These are phyloP conservation scores for Prunus salicina DNA, from an alignment of 306 rosid genomes.

Conservation along the genomic window DNA sequence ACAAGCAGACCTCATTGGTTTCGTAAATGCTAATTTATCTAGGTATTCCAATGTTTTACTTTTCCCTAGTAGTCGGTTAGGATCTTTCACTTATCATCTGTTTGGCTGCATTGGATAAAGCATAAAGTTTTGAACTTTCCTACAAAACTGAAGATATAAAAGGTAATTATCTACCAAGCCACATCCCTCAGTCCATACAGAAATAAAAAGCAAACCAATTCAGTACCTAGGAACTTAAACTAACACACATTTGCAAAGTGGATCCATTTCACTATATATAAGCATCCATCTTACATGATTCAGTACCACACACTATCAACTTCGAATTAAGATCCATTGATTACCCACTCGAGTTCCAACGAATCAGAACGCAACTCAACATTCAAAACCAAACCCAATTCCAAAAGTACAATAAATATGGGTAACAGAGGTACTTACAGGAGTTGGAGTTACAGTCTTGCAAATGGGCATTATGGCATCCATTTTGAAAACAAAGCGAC, in stretches of 20 bases:
- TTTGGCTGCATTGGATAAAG: not conserved
- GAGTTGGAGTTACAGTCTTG: constrained; percentile 53
- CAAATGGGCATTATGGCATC: constrained; percentile 65
- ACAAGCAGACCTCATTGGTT: not conserved
- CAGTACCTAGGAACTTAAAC: not conserved
- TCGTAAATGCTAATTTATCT: not conserved
- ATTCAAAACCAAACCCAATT: not conserved
- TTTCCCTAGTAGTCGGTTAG: not conserved
- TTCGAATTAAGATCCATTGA: not conserved
- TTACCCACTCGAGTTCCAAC: not conserved
- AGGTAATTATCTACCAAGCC: not conserved
- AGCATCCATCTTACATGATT: not conserved
- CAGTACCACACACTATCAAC: not conserved
- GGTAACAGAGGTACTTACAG: constrained; percentile 33
- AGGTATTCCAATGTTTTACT: not conserved
- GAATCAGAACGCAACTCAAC: constrained; percentile 6
- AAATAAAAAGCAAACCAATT: not conserved
- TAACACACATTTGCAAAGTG: not conserved
- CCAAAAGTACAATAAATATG: not conserved
- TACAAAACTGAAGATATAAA: not conserved
- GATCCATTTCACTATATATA: not conserved
- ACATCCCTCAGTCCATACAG: not conserved
- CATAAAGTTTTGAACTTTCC: not conserved
- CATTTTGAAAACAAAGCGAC: constrained; percentile 33
- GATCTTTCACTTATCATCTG: not conserved